Evolutionary conservation across 148 eudicot genomes (phyloP), one percentile per base, ranked within the genome.

Genomic region (Suaeda aralocaspica): DNA sequence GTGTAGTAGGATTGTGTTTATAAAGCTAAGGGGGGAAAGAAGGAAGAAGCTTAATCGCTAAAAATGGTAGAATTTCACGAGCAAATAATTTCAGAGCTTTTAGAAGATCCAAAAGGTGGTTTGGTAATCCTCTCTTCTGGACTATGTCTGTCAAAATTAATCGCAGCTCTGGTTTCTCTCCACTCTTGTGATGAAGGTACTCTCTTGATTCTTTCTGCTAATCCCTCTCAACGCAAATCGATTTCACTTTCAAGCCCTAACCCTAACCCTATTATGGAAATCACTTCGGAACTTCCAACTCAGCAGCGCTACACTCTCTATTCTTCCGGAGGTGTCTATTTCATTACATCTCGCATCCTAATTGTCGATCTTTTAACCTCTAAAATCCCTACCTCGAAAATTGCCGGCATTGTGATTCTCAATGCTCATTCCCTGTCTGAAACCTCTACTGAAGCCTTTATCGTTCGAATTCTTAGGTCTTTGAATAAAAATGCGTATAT

Each of bases 371-470:
- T 94, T 25, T 80, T 94, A 26, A 91, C 89, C 5, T 78, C 76
- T 0, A 86, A 88, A 26, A 77, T 94, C 19, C 87, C 87, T 2
- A 76, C 83, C 0, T 81, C 91, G 7, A 63, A 78, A 16, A 75
- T 95, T 26, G 86, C 89, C 12, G 99, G 99, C 0, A 53, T 95
- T 28, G 29, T 95, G 5, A 73, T 95, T 19, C 72, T 95, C 14
- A 91, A 95, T 60, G 99, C 84, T 21, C 93, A 95, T 68, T 72
- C 82, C 3, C 75, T 95, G 11, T 76, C 91, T 2, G 97, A 89
- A 39, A 86, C 90, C 3, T 89, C 88, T 24, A 95, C 97, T 1
- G 99, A 91, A 71, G 89, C 93, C 56, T 92, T 95, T 74, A 91
- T 91, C 42, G 90, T 95, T 0, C 73, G 99, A 58, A 84, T 95